These are phyloP conservation scores for Monosporozyma unispora DNA, from an alignment of 805 yeast species.

Conservation along the genomic window DNA sequence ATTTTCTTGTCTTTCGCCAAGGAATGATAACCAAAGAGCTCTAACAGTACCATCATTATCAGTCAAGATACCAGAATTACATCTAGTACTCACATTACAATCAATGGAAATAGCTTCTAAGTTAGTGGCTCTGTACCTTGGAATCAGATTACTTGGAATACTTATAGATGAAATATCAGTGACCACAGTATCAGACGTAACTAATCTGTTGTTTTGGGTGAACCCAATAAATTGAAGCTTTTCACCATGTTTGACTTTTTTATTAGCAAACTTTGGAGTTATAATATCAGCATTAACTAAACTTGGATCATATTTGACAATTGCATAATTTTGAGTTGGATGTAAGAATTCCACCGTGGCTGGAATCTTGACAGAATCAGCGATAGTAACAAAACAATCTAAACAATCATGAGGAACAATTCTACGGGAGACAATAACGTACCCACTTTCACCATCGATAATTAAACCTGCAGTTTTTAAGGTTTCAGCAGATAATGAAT, in stretches of 20 bases:
- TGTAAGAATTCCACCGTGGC: conserved; percentile 77
- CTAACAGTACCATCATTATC: conserved; percentile 71
- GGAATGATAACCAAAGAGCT: conserved; percentile 76
- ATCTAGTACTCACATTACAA: conserved; percentile 59
- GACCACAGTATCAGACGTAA: conserved; percentile 65
- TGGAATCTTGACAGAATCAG: conserved; percentile 75
- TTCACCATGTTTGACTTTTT: conserved; percentile 64
- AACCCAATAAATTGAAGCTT: conserved; percentile 72
- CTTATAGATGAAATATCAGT: conserved; percentile 68
- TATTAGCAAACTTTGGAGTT: conserved; percentile 53
- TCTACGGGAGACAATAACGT: conserved; percentile 67
- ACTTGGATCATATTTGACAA: conserved; percentile 71
- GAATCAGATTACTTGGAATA: conserved; percentile 60
- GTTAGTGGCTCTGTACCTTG: conserved; percentile 80
- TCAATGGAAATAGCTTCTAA: conserved; percentile 71
- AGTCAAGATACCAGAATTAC: conserved; percentile 71
- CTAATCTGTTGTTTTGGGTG: conserved; percentile 58
- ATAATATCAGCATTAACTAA: conserved; percentile 61
- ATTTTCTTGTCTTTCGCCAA: conserved; percentile 62
- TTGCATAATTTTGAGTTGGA: conserved; percentile 80
- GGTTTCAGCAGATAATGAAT: conserved; percentile 58
- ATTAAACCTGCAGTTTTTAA: conserved; percentile 68
- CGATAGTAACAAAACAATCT: conserved; percentile 69
- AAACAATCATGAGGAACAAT: conserved; percentile 70
- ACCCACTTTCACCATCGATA: conserved; percentile 72